A percentile compares a stretch with the other conserved stretches of the same genome.
Evolutionary conservation across 495 filamentous ascomycete species (phyloP).

Genomic region (Aspergillus egyptiacus): DNA sequence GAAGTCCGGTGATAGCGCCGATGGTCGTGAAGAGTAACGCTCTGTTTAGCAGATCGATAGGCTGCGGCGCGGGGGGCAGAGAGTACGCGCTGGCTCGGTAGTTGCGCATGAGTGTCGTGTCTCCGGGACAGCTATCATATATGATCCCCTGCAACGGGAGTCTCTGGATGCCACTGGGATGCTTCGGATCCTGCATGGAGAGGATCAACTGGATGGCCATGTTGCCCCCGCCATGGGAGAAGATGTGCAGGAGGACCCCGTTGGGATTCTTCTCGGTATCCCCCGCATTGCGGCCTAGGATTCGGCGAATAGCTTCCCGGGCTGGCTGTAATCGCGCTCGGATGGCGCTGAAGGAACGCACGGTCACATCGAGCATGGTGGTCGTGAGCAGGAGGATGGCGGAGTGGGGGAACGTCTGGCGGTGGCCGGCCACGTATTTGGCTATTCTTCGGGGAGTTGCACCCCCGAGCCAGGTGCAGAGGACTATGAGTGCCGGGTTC

Average conservation of each 20-base stretch:
- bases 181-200: conserved; percentile 19
- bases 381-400: conserved; percentile 27
- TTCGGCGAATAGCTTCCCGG: conserved; percentile 14
- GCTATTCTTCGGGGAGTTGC: conserved; percentile 26
- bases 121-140: conserved; percentile 29
- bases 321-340: conserved; percentile 21
- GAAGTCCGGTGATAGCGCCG: conserved; percentile 15
- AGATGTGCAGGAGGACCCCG: conserved; percentile 26
- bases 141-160: conserved; percentile 20
- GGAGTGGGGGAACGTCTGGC: conserved; percentile 15
- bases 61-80: conserved; percentile 6
- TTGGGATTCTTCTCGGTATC: conserved; percentile 3
- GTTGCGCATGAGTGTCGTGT: conserved; percentile 21
- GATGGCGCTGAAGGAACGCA: conserved; percentile 19
- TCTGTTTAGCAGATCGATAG: conserved; percentile 14
- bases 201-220: conserved; percentile 23
- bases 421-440: conserved; percentile 25
- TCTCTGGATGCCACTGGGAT: conserved; percentile 9
- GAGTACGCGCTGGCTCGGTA: conserved; percentile 22
- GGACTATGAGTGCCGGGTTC: conserved; percentile 19
- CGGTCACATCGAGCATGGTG: conserved; percentile 13
- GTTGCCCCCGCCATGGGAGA: conserved; percentile 28
- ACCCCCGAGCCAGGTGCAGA: conserved; percentile 28
- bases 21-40: conserved; percentile 22
- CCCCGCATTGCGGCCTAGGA: conserved; percentile 10